Base-by-base conservation (phyloP, 176 grass and related monocot species). In the Luzula sylvatica region DNA sequence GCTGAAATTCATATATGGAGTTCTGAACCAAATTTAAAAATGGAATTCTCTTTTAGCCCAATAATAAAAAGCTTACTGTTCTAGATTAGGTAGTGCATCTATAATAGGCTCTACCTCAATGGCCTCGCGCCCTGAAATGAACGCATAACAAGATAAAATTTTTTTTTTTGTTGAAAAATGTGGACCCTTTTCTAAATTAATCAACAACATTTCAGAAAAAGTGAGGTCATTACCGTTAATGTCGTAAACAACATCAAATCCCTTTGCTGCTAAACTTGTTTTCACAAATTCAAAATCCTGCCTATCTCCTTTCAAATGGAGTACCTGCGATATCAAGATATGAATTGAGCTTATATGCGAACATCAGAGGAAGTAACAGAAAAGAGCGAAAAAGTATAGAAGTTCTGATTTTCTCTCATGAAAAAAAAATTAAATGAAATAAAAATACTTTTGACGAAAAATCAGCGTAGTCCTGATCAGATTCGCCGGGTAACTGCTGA, bases 231-330 rank as follows among this genome's bases (percentile, higher is more conserved):
- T 82, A 89, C 85, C 92, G 12, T 96, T 98, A 20, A 98, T 98
- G 60, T 98, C 85, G 9, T 98, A 98, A 55, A 98, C 72, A 5
- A 82, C 78, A 77, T 98, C 75, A 23, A 72, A 98, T 16, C 92
- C 92, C 65, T 83, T 82, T 9, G 71, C 78, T 48, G 81, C 26
- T 22, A 98, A 67, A 59, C 69, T 98, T 15, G 85, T 69, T 74
- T 90, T 98, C 13, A 98, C 92, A 49, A 90, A 98, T 13, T 98
- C 85, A 46, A 82, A 98, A 63, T 98, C 92, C 20, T 75, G 46
- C 44, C 81, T 82, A 64, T 98, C 92, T 55, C 85, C 85, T 82
- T 98, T 98, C 65, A 98, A 68, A 73, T 98, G 92, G 48, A 83
- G 61, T 26, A 98, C 65, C 92, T 98, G 50, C 7, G 65, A 16